Base-by-base conservation (phyloP, 305 asterid species). In the Petunia hybrid region DNA sequence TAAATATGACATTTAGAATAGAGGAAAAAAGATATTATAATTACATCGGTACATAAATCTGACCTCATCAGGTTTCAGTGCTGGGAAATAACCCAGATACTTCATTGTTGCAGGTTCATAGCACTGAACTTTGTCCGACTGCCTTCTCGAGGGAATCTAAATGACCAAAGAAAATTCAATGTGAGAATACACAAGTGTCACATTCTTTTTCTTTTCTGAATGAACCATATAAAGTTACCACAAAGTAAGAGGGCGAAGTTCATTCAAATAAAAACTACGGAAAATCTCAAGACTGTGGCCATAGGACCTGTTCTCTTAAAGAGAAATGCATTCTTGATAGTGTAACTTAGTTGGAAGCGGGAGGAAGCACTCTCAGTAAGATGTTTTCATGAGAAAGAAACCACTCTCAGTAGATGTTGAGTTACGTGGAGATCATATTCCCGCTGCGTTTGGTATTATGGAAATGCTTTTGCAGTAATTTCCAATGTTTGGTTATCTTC, bases 91-190 rank as follows among this genome's bases (percentile, higher is more conserved):
- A 74, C 98, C 98, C 75, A 96, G 91, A 87, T 93, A 96, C 80
- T 96, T 94, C 98, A 96, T 94, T 71, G 99, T 96, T 83, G 99
- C 98, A 83, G 99, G 99, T 86, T 96, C 99, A 87, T 96, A 96
- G 91, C 99, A 96, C 85, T 88, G 97, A 85, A 96, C 99, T 90
- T 87, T 96, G 88, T 96, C 99, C 5, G 95, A 88, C 85, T 93
- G 99, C 80, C 99, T 89, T 84, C 99, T 92, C 13, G 99, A 96
- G 85, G 99, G 99, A 80, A 94, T 86, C 99, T 94, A 94, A 83
- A 87, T 70, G 61, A 76, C 69, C 82, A 84, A 77, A 74, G 63
- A 63, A 80, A 77, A 76, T 38, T 53, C 51, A 39, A 74, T 56
- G 16, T 80, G 78, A 83, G 39, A 78, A 76, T 80, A 77, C 70